Evolutionary conservation across 2,329 filamentous ascomycete species (phyloP), one percentile per base, ranked within the genome.

Genomic region (Aspergillus hiratsukae): DNA sequence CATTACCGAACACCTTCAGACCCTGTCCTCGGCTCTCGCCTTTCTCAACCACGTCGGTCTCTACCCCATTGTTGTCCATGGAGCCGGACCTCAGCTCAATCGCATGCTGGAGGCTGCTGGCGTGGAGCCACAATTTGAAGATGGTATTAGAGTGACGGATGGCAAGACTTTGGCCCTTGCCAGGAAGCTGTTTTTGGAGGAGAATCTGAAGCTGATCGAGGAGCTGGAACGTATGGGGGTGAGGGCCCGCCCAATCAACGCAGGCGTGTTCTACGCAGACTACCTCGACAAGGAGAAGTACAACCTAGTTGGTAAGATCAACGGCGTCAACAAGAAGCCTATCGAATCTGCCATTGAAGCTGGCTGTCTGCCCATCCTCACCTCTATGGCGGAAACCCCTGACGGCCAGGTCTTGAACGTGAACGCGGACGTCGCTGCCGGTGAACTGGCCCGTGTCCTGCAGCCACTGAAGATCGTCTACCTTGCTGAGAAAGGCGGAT

Each of bases 381-480:
- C 92, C 23, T 97, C 92, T 59, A 96, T 97, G 88, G 94, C 93
- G 9, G 93, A 97, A 80, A 92, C 89, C 23, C 82, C 87, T 49
- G 91, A 96, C 61, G 94, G 94, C 8, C 91, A 93, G 74, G 87
- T 97, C 52, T 82, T 99, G 61, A 99, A 99, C 70, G 94, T 99
- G 73, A 99, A 99, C 69, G 94, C 94, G 37, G 94, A 99, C 75
- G 93, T 97, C 59, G 93, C 93, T 37, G 94, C 94, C 29, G 92
- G 92, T 62, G 93, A 97, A 78, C 81, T 99, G 59, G 93, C 94
- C 25, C 87, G 90, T 58, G 86, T 89, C 55, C 80, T 99, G 53
- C 87, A 97, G 76, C 94, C 94, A 27, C 80, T 97, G 68, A 99
- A 99, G 85, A 93, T 97, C 59, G 92, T 99, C 58, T 99, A 97